These are phyloP conservation scores for Micractinium conductrix DNA, from an alignment of 139 green algal genomes.

Conservation along the genomic window DNA sequence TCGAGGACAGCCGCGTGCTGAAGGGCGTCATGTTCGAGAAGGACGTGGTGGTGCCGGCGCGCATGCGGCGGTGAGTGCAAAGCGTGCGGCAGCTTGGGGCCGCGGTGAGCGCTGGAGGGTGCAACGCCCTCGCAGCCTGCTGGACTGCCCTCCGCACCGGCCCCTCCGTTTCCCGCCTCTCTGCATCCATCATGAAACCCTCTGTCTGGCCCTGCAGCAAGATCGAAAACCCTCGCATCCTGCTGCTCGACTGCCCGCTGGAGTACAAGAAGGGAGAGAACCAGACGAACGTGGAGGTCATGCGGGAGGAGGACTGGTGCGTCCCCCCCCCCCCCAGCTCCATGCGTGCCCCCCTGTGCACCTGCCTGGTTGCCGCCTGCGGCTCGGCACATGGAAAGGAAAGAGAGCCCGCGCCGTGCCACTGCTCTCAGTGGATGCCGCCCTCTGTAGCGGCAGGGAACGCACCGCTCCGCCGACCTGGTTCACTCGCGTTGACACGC, in stretches of 20 bases:
- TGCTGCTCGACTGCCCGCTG: constrained; percentile 98
- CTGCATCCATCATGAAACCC: not conserved
- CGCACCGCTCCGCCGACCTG: too few relatives aligned
- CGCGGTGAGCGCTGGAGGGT: not conserved
- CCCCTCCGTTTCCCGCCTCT: not conserved
- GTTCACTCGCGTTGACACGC: not conserved
- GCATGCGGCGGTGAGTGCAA: constrained; percentile 84
- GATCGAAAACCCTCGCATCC: constrained; percentile 94
- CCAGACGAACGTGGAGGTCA: constrained; percentile 99
- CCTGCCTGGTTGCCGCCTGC: too few relatives aligned
- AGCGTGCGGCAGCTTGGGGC: too few relatives aligned
- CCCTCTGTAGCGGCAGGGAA: too few relatives aligned
- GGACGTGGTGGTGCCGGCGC: constrained; percentile 94
- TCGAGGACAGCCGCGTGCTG: constrained; percentile 89
- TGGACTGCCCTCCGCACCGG: too few relatives aligned
- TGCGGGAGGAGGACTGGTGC: constrained; percentile 95
- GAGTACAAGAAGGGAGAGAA: constrained; percentile 99
- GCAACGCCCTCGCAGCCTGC: too few relatives aligned
- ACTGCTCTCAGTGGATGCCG: too few relatives aligned
- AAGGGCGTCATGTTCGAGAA: constrained; percentile 99
- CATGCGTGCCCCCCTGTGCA: too few relatives aligned
- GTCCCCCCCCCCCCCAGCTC: not conserved
- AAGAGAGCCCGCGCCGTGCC: too few relatives aligned
- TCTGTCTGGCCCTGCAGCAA: constrained; percentile 38
- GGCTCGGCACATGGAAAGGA: too few relatives aligned